Evolutionary conservation across 1,284 basidiomycete species (phyloP), one percentile per base, ranked within the genome.

Genomic region (Irpex rosettiformis): DNA sequence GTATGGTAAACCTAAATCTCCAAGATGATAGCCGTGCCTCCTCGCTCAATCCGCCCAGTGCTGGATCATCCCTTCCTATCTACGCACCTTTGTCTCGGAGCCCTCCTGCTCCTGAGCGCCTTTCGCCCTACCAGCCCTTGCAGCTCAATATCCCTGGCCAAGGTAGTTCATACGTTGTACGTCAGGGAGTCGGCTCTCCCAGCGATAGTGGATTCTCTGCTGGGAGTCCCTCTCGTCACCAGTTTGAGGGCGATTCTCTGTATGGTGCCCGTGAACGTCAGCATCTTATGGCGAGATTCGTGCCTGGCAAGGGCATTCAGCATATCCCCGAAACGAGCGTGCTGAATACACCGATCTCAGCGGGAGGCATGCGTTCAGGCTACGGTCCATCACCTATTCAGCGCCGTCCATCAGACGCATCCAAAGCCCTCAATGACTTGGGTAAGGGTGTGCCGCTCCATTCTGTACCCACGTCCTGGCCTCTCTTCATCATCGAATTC

Each of bases 401-500:
- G 47, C 77, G 76, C 5, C 78, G 83, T 13, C 69, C 79, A 1
- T 84, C 84, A 0, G 83, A 86, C 61, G 79, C 82, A 2, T 62
- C 70, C 10, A 72, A 73, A 24, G 70, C 74, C 25, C 70, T 87
- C 59, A 76, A 74, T 25, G 93, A 96, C 22, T 85, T 97, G 11
- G 96, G 96, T 52, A 92, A 91, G 68, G 96, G 96, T 18, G 83
- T 98, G 0, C 93, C 95, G 0, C 80, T 98, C 16, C 85, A 89
- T 66, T 77, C 87, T 28, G 86, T 99, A 28, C 88, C 94, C 0
- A 75, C 88, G 16, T 85, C 86, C 24, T 94, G 91, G 77, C 92
- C 91, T n/a, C 81, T 98, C 4, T 98, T 87, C 79, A 96, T 98
- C 67, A 92, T 98, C 66, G 93, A 97, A 70, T 99, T 99, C 81